Conservation (phyloP, 2,329 filamentous ascomycete species). For the Calonectria pseudoreteaudii region DNA sequence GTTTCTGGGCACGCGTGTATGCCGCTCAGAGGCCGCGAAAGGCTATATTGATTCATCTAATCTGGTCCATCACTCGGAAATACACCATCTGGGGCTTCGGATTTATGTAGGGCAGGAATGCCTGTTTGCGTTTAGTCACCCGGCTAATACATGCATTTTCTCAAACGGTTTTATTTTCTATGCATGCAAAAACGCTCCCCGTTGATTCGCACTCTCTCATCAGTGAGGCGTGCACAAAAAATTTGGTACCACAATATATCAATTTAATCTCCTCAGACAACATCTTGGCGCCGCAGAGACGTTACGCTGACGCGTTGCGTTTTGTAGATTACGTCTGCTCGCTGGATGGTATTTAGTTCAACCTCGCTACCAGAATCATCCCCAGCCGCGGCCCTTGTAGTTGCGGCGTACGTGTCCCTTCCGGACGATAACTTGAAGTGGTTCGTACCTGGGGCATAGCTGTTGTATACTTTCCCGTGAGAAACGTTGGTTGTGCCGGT, state of each 20-base stretch:
- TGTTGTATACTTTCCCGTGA: slow-evolving; percentile 22
- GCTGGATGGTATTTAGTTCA: slow-evolving; percentile 34
- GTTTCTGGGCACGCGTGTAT: neutral
- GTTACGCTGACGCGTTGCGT: slow-evolving; percentile 37
- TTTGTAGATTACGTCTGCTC: slow-evolving; percentile 34
- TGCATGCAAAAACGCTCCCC: neutral
- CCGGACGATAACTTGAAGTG: slow-evolving; percentile 38
- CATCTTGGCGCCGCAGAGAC: slow-evolving; percentile 26
- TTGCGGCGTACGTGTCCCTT: slow-evolving; percentile 16
- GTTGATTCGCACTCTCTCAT: neutral
- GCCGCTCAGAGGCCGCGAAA: neutral
- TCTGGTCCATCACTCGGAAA: neutral
- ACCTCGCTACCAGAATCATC: slow-evolving; percentile 40
- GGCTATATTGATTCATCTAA: neutral
- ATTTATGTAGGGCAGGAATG: neutral
- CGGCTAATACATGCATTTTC: neutral
- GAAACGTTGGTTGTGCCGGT: slow-evolving; percentile 28
- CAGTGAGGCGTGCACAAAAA: neutral
- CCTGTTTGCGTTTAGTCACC: no score
- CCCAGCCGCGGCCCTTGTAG: slow-evolving; percentile 2
- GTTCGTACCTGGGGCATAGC: slow-evolving; percentile 10
- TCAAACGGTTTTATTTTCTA: neutral
- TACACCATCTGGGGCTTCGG: no score
- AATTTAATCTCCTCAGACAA: slow-evolving; percentile 5
- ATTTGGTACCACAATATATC: neutral